Base-by-base conservation (phyloP, 106 monocot species). In the Phalaenopsis equestris region DNA sequence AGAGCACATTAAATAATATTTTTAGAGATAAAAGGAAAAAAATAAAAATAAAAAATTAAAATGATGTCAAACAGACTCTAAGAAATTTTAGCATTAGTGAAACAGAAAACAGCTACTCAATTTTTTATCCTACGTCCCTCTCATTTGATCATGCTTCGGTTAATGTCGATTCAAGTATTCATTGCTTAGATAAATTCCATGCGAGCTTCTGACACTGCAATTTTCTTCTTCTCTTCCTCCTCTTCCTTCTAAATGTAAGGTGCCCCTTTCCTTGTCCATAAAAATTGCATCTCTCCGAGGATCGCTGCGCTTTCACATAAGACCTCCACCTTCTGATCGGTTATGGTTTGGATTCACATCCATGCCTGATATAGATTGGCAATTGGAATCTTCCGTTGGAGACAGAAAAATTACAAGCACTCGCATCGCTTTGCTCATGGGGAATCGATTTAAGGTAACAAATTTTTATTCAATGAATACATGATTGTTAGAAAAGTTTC, bases 311-410 rank as follows among this genome's bases (percentile, higher is more conserved):
- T 72, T 99, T 14, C 89, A 90, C 77, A 81, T 99, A 78, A 95
- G 88, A 73, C 87, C 95, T 52, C 99, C 99, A 23, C 95, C 95
- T 77, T 94, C 99, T 72, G 95, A 99, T 87, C 93, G 90, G 78
- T 48, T 94, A 39, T 99, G 99, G 99, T 87, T 89, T 81, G 89
- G 88, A 23, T 99, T 99, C 83, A 89, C 89, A 61, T 84, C 91
- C 12, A 93, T 91, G 93, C 99, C 99, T 38, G 91, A 95, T 56
- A 88, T 99, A 72, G 90, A 91, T 18, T 95, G 89, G 89, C 89
- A 86, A 48, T 78, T 99, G 3, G 93, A 91, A 52, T 91, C 99
- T 67, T 88, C 87, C 43, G 73, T 99, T 75, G 99, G 99, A 37
- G 99, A 99, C 52, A 79, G 85, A 73, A 95, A 89, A 87, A 86